Base-by-base conservation (phyloP, 83 land plant species). In the Isoetes engelmannii region DNA sequence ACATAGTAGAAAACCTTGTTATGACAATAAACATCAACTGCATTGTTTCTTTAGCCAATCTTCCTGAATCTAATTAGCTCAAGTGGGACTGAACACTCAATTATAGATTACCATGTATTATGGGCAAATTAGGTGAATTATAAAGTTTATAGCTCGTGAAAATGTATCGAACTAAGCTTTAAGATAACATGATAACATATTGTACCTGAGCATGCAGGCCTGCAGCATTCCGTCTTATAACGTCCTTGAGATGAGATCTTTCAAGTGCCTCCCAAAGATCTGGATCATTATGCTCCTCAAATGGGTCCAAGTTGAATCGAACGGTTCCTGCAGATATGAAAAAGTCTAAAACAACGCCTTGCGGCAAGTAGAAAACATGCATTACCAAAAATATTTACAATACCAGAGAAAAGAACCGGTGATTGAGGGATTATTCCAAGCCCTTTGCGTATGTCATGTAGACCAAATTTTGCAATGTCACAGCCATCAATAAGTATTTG, bases 251-350 rank as follows among this genome's bases (percentile, higher is more conserved):
- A 77, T 90, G 90, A 56, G 98, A 90, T 62, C 97, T 81, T 44
- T 88, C 97, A 60, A 93, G 72, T 61, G 97, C 82, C 72, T 93
- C 97, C 98, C 96, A 94, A 15, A 94, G 83, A 67, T 90, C 90
- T 58, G 80, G 68, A 80, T 94, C 97, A 72, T 76, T 88, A 69
- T 94, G 97, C 66, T 90, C 97, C 68, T 72, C 65, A 58, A 94
- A 94, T 28, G 98, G 97, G 63, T 94, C 98, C 61, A 94, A 81
- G 77, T 94, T 88, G 69, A 94, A 94, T 48, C 98, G 77, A 37
- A 94, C 82, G 61, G 90, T 84, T n/a, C 96, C 96, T 90, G 67
- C 37, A 28, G 37, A 28, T 0, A 28, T 28, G 20, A 41, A 13
- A n/a, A 15, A 4, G 19, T 51, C 62, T 47, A 61, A 21, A 59